Evolutionary conservation across 352 stramenopile species (phyloP).

Genomic region (Pythium periplocum): DNA sequence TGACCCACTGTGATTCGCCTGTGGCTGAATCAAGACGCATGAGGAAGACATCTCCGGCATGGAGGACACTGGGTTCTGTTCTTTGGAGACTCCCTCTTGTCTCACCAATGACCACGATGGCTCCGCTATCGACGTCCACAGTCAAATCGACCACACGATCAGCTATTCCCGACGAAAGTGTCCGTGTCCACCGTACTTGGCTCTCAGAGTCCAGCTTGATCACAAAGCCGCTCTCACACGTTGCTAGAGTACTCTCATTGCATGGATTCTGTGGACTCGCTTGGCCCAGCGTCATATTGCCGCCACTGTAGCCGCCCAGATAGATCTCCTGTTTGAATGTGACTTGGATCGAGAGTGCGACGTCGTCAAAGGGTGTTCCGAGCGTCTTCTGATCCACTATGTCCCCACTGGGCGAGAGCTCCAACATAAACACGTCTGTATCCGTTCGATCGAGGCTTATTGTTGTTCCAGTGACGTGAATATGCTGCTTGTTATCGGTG

Average conservation of each 20-base stretch:
- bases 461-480: slow-evolving; percentile 8
- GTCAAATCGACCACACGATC: slow-evolving; percentile 23
- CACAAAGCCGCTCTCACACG: slow-evolving; percentile 12
- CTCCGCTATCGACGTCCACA: not conserved
- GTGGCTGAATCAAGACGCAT: slow-evolving; percentile 10
- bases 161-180: not conserved
- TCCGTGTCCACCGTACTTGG: slow-evolving; percentile 6
- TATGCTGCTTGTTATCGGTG: slow-evolving; percentile 3
- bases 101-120: slow-evolving; percentile 22
- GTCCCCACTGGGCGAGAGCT: slow-evolving; percentile 1
- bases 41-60: slow-evolving; percentile 24
- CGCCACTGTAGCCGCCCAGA: slow-evolving; percentile 8
- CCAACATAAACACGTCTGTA: slow-evolving; percentile 8
- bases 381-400: slow-evolving; percentile 10
- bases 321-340: too few relatives aligned
- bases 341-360: slow-evolving; percentile 1
- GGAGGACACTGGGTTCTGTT: not conserved
- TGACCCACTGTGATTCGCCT: slow-evolving; percentile 18
- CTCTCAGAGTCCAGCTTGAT: not conserved
- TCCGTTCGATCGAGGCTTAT: not conserved
- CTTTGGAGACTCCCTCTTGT: slow-evolving; percentile 13
- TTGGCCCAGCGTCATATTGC: slow-evolving; percentile 2
- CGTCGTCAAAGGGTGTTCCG: slow-evolving; percentile 5
- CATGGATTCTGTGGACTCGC: slow-evolving; percentile 3
- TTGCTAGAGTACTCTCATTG: not conserved